Conservation (phyloP, 2,329 filamentous ascomycete species). For the Knufia fluminis region DNA sequence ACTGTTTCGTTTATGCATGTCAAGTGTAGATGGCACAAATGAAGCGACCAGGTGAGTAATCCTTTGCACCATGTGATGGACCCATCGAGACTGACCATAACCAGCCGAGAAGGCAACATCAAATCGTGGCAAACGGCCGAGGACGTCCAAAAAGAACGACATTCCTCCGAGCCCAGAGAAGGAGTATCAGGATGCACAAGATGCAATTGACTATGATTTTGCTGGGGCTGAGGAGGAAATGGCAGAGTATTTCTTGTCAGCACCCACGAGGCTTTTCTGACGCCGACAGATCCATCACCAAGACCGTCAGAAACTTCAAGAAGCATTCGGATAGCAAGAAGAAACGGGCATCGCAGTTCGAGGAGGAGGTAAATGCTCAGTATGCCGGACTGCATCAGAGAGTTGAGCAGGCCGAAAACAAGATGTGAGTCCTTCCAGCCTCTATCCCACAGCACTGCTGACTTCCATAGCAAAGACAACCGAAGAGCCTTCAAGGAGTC, state of each 20-base stretch:
- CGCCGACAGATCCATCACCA: background rate
- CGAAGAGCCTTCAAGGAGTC: background rate
- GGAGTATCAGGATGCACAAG: background rate
- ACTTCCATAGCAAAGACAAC: background rate
- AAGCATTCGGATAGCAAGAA: background rate
- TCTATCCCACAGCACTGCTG: background rate
- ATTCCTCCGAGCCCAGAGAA: background rate
- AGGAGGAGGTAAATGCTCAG: background rate
- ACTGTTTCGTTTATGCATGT: background rate
- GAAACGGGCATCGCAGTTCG: background rate
- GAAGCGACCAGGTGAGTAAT: background rate
- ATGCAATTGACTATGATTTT: background rate
- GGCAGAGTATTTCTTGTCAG: background rate
- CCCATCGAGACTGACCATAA: background rate
- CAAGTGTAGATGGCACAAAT: background rate
- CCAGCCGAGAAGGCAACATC: background rate
- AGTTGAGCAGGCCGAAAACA: background rate
- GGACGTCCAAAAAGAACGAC: background rate
- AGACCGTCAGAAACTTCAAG: background rate
- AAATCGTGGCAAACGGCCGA: background rate
- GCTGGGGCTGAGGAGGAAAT: background rate
- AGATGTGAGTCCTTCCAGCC: background rate
- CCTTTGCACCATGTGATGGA: too few relatives aligned
- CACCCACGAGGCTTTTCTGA: background rate
- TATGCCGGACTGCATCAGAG: background rate